Evolutionary conservation across 768 basidiomycete genomes (phyloP).

Genomic region (Favolaschia claudopus): DNA sequence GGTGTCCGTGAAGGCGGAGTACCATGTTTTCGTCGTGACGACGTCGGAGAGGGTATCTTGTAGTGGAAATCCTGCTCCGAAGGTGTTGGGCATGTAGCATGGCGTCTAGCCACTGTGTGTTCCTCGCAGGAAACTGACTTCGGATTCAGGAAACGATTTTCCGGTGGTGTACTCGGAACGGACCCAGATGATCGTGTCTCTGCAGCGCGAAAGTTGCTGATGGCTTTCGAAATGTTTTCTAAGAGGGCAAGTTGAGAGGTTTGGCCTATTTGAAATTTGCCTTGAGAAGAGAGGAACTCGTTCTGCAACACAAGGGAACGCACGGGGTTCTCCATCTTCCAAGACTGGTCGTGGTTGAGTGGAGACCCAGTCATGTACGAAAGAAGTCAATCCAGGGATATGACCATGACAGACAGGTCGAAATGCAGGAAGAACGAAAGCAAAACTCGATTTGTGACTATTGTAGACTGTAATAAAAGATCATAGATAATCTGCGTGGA

Average conservation of each 20-base stretch:
- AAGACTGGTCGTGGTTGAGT: not conserved
- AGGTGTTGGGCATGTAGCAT: slow-evolving; percentile 32
- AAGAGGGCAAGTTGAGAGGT: slow-evolving; percentile 24
- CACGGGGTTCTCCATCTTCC: not conserved
- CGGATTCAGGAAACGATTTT: not conserved
- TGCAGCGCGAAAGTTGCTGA: slow-evolving; percentile 22
- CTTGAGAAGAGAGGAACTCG: slow-evolving; percentile 33
- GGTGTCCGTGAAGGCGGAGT: slow-evolving; percentile 37
- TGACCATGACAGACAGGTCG: not conserved
- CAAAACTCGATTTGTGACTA: no score
- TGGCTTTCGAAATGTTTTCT: slow-evolving; percentile 21
- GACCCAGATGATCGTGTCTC: slow-evolving; percentile 30
- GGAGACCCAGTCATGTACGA: not conserved
- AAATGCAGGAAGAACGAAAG: not conserved
- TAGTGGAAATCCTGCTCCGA: slow-evolving; percentile 30
- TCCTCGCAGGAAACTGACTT: slow-evolving; percentile 22
- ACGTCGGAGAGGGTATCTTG: slow-evolving; percentile 16
- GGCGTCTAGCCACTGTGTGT: slow-evolving; percentile 34
- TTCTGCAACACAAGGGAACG: slow-evolving; percentile 36
- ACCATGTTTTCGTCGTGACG: slow-evolving; percentile 34
- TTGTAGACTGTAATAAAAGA: no score
- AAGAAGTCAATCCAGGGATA: not conserved
- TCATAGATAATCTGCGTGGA: no score
- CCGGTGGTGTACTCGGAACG: slow-evolving; percentile 29
- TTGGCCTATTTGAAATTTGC: slow-evolving; percentile 31